Evolutionary conservation across 495 filamentous ascomycete genomes (phyloP), one percentile per base, ranked within the genome.

Genomic region (Penicillium waksmanii): DNA sequence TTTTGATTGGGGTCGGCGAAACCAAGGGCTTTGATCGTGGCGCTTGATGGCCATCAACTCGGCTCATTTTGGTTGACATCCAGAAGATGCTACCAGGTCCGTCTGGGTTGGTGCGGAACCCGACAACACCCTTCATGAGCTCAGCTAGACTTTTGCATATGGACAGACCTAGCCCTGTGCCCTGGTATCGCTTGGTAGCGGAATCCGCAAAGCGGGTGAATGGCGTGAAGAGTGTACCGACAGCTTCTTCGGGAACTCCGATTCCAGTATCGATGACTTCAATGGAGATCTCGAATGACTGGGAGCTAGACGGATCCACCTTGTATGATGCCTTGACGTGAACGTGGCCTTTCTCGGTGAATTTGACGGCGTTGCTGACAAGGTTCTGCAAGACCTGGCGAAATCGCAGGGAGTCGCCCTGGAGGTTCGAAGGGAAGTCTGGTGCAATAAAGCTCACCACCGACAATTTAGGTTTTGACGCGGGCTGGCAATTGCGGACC

Each of bases 311-410:
- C 21, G 78, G 66, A 18, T 74, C 63, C n/a, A 73, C 23, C 1
- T 82, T 73, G 64, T 90, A 92, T 2, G 77, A 62, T 6, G 83
- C 73, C 5, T 74, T 69, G 3, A 85, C 66, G 17, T 80, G 83
- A 11, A 96, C 84, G 54, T 80, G 82, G 1, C 92, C 93, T 23
- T 84, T 76, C 27, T 85, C 85, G 0, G 92, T 96, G 63, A 96
- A 96, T 62, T 96, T 96, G 72, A 93, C 91, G 55, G 88, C 90
- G 66, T 97, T 97, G 9, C 89, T 88, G n/a, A 96, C 78, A 13
- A 97, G 72, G 65, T 96, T 97, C 25, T 88, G 91, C 12, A 96
- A 80, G 34, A 97, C 87, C 72, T 96, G 93, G 17, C 91, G 82
- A 48, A 93, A 82, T 35, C 92, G 79, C 0, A 89, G 84, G 1